Conservation (phyloP, 495 filamentous ascomycete genomes). For the Penicillium antarcticum region DNA sequence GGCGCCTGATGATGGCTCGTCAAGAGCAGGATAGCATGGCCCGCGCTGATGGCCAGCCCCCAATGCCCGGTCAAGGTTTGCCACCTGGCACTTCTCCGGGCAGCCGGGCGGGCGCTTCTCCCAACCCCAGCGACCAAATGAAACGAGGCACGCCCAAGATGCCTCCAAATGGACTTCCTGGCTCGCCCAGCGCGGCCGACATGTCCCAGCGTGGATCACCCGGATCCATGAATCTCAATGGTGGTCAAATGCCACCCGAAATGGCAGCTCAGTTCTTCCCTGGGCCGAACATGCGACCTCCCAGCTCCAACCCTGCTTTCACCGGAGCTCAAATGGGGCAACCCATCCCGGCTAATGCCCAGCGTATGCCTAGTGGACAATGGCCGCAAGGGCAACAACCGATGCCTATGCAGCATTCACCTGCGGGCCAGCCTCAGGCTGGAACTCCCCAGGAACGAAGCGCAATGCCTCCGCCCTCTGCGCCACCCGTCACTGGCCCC, state of each 20-base stretch:
- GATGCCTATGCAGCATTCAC: slow-evolving; percentile 59
- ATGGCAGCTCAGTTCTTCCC: slow-evolving; percentile 58
- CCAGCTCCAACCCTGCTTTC: slow-evolving; percentile 81
- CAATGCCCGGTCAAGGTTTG: slow-evolving; percentile 54
- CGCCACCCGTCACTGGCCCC: slow-evolving; percentile 60
- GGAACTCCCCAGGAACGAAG: slow-evolving; percentile 72
- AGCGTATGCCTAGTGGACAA: slow-evolving; percentile 47
- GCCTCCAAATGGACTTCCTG: slow-evolving; percentile 65
- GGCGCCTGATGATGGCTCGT: slow-evolving; percentile 91
- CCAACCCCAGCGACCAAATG: slow-evolving; percentile 85
- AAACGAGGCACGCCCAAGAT: slow-evolving; percentile 90
- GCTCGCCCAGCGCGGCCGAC: slow-evolving; percentile 79
- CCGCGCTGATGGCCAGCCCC: slow-evolving; percentile 56
- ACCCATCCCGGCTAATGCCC: slow-evolving; percentile 48
- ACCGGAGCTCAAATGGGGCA: slow-evolving; percentile 62
- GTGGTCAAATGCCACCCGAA: slow-evolving; percentile 62
- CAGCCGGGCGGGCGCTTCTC: slow-evolving; percentile 77
- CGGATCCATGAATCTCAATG: slow-evolving; percentile 72
- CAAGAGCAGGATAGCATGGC: slow-evolving; percentile 86
- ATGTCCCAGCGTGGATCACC: slow-evolving; percentile 80
- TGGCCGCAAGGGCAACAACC: slow-evolving; percentile 59
- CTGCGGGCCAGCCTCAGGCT: slow-evolving; percentile 52
- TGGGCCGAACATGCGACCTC: slow-evolving; percentile 78
- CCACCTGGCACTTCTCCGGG: slow-evolving; percentile 77
- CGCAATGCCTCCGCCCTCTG: slow-evolving; percentile 87